Evolutionary conservation across 306 rosid species (phyloP).

Genomic region (Elaeagnus macrophylla): DNA sequence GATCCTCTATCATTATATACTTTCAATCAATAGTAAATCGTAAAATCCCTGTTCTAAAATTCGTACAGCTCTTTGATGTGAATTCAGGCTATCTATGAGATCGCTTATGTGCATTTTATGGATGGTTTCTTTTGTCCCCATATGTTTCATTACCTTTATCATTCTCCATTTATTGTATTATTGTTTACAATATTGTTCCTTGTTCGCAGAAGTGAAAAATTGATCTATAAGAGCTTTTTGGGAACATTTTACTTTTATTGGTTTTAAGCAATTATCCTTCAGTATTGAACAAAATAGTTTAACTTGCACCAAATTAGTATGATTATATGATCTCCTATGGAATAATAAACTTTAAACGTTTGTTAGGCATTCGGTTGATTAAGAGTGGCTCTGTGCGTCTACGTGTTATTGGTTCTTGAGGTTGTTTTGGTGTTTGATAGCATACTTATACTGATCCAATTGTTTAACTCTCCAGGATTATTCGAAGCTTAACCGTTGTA

Average conservation of each 20-base stretch:
- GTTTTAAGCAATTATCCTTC: background rate
- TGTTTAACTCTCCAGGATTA: conserved; percentile 40
- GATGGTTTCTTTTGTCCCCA: too few species aligned
- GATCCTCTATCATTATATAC: background rate
- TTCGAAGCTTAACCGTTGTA: conserved; percentile 72
- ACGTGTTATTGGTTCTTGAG: background rate
- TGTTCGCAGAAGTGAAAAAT: too few species aligned
- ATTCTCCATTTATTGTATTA: too few species aligned
- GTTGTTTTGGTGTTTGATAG: background rate
- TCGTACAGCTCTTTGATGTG: background rate
- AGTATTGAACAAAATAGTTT: background rate
- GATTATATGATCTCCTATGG: background rate
- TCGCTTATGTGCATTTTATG: background rate
- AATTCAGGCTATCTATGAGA: background rate
- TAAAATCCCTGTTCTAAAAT: too few species aligned
- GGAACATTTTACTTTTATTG: too few species aligned
- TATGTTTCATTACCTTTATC: too few species aligned
- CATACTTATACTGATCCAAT: conserved; percentile 4
- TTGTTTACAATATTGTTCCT: too few species aligned
- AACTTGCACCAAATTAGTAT: background rate
- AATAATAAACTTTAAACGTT: background rate
- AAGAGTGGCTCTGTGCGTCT: background rate
- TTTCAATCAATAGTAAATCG: background rate
- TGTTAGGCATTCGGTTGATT: background rate
- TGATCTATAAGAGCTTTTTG: too few species aligned